A percentile compares a stretch with the other conserved stretches of the same genome.
These are phyloP conservation scores for Microcyclospora pomicola DNA, from an alignment of 2,329 filamentous ascomycete species.

Conservation along the genomic window DNA sequence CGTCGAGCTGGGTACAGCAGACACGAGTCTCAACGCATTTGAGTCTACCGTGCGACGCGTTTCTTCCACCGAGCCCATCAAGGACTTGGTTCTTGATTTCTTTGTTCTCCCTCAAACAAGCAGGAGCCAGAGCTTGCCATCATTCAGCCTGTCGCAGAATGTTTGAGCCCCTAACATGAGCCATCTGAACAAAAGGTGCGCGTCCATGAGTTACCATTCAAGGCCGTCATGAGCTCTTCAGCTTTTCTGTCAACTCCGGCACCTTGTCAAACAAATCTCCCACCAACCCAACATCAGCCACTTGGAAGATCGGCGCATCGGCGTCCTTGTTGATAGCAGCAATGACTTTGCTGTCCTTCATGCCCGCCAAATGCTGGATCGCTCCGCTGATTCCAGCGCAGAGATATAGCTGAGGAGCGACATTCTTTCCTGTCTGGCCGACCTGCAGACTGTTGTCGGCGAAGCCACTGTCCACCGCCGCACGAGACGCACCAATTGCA, in stretches of 20 bases:
- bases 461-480: constrained; percentile 92
- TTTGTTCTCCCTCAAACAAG: too few relatives aligned
- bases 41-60: too few relatives aligned
- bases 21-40: too few relatives aligned
- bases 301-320: constrained; percentile 95
- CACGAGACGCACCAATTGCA: constrained; percentile 88
- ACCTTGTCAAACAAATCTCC: constrained; percentile 93
- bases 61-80: too few relatives aligned
- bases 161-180: too few relatives aligned
- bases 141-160: too few relatives aligned
- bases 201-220: too few relatives aligned
- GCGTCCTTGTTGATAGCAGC: constrained; percentile 96
- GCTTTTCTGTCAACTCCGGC: constrained; percentile 88
- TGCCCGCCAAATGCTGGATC: constrained; percentile 94
- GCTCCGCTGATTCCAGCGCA: constrained; percentile 93
- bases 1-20: too few relatives aligned
- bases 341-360: constrained; percentile 99
- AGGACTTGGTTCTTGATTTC: too few relatives aligned
- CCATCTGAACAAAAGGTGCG: too few relatives aligned
- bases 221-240: constrained; percentile 40
- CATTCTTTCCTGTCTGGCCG: constrained; percentile 96
- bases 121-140: too few relatives aligned
- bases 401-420: constrained; percentile 88
- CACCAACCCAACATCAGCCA: constrained; percentile 89
- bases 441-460: constrained; percentile 98